Percentiles rank a stretch among this genome's conserved stretches.
Evolutionary conservation across 2,329 filamentous ascomycete genomes (phyloP).

Genomic region (Karstenula rhodostoma): DNA sequence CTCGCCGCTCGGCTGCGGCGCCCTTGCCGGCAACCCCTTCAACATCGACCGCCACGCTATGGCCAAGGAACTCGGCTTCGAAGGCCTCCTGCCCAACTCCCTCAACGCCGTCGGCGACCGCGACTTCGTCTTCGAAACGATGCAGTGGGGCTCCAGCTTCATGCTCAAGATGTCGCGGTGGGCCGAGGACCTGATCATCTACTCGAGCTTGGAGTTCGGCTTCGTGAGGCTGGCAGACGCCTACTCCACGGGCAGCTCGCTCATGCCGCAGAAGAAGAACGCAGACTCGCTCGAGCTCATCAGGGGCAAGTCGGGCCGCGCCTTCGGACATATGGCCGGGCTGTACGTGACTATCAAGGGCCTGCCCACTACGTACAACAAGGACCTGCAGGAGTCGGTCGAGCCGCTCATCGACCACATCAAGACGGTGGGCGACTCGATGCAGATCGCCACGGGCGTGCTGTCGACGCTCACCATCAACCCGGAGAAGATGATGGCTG

Average conservation of each 20-base stretch:
- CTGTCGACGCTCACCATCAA: conserved; percentile 74
- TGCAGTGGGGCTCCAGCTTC: conserved; percentile 80
- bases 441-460: conserved; percentile 84
- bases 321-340: conserved; percentile 83
- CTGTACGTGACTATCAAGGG: conserved; percentile 80
- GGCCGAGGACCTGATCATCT: conserved; percentile 87
- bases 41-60: conserved; percentile 81
- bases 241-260: conserved; percentile 77
- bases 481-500: conserved; percentile 79
- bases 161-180: conserved; percentile 83
- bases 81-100: conserved; percentile 76
- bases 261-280: conserved; percentile 90
- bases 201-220: conserved; percentile 77
- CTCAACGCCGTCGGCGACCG: conserved; percentile 79
- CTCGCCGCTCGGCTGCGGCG: conserved; percentile 76
- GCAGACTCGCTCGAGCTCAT: conserved; percentile 77
- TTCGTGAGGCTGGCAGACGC: conserved; percentile 80
- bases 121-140: conserved; percentile 82
- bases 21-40: conserved; percentile 83
- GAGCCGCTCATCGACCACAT: conserved; percentile 87
- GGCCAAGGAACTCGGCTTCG: conserved; percentile 82
- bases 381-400: conserved; percentile 87
- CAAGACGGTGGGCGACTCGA: conserved; percentile 81
- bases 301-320: conserved; percentile 77
- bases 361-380: conserved; percentile 85